A percentile compares a stretch with the other conserved stretches of the same genome.
Evolutionary conservation across 495 filamentous ascomycete species (phyloP).

Genomic region (Penicillium salamii): DNA sequence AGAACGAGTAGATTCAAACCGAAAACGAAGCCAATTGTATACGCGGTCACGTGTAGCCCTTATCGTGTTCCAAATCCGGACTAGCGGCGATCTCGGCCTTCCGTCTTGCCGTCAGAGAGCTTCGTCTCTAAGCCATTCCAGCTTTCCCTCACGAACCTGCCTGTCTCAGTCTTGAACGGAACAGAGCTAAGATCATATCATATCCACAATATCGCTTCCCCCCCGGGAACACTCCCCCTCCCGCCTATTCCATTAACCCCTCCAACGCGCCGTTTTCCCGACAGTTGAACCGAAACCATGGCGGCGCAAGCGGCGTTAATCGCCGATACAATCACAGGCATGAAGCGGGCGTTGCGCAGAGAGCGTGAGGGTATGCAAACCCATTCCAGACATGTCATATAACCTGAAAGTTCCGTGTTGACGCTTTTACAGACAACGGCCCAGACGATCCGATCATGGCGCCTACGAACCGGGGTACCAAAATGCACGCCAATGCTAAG

Average conservation of each 20-base stretch:
- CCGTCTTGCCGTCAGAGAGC: conserved; percentile 28
- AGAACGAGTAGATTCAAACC: too few relatives aligned
- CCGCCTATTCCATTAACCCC: conserved; percentile 2
- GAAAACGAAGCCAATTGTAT: neutral
- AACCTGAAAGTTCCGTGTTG: conserved; percentile 1
- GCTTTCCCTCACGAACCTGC: neutral
- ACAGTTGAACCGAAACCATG: conserved; percentile 49
- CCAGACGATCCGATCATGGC: conserved; percentile 79
- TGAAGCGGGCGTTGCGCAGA: conserved; percentile 69
- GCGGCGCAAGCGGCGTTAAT: conserved; percentile 67
- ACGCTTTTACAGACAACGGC: conserved; percentile 64
- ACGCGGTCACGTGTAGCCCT: conserved; percentile 29
- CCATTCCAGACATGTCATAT: neutral
- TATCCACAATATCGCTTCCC: neutral
- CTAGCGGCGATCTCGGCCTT: conserved; percentile 35
- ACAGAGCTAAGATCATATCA: neutral
- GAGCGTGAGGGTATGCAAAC: conserved; percentile 54
- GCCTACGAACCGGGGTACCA: conserved; percentile 87
- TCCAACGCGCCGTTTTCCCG: conserved; percentile 18
- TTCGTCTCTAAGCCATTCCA: conserved; percentile 17
- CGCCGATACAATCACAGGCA: conserved; percentile 68
- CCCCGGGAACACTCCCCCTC: neutral
- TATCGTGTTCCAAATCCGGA: conserved; percentile 30
- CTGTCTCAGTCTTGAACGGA: neutral
- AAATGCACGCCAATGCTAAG: conserved; percentile 77